Evolutionary conservation across 305 asterid species (phyloP), one percentile per base, ranked within the genome.

Genomic region (Rubia tinctorum): DNA sequence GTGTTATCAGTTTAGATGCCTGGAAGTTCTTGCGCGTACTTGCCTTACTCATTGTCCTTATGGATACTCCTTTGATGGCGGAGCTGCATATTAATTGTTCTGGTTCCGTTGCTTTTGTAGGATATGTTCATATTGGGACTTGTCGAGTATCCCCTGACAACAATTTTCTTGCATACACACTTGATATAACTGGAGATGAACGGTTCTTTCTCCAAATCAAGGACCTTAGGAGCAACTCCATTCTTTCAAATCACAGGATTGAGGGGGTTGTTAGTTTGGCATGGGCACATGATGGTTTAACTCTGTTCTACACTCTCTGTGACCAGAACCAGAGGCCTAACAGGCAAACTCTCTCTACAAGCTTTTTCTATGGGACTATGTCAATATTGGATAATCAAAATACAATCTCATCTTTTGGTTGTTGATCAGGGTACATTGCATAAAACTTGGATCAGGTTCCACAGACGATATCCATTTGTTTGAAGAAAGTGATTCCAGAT

Each of bases 41-140:
- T n/a, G 30, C 22, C 43, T 39, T 61, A 11, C n/a, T 55, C 25
- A 44, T 23, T 20, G 18, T 73, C 66, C 20, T 75, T 25, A 22
- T 56, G 49, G 55, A 27, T 67, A 10, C 45, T 58, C 30, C 10
- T 30, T 65, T 60, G 18, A 25, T 39, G 23, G 53, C 17, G 9
- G 22, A 7, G 42, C 45, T 78, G 30, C 44, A 44, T 51, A 69
- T 69, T 34, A 3, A 43, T 22, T 37, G 73, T 63, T 78, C 72
- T 37, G 68, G 23, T 59, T 64, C 49, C 66, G 68, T 75, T 68
- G 7, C 61, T 63, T 78, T 76, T 84, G 80, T 78, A 95, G 99
- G 99, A 81, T 92, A 92, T 86, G 97, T 92, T 71, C 96, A 95
- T 85, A 92, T 95, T 80, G 96, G 95, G 69, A 89, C 93, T n/a